Evolutionary conservation across 192 early-diverging fungal species (phyloP), one percentile per base, ranked within the genome.

Genomic region (Coemansia sp.): DNA sequence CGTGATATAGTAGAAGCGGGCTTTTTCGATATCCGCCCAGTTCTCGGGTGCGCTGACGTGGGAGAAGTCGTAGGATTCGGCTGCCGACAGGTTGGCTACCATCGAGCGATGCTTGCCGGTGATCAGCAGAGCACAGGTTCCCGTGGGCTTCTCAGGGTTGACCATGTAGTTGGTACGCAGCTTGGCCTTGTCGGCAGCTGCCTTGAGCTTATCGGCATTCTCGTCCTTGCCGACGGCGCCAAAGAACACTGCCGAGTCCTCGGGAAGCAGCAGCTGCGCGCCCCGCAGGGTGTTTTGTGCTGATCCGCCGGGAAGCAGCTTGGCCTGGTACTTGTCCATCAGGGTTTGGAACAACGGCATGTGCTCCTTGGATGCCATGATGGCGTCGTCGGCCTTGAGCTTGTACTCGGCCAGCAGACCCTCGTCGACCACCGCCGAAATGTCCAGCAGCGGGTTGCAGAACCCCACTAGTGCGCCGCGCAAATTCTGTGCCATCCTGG

Each of bases 371-470:
- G 84, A 88, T 43, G 93, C 97, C 58, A 99, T 85, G 51, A 99
- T 99, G 51, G 93, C 90, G 71, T 92, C 88, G 83, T 99, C 96
- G 57, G 90, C 83, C 79, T 94, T 90, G 65, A 99, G 84, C 42
- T 83, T 83, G 76, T 90, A 96, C 84, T 95, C 93, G 36, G 68
- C 67, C 44, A 99, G 76, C 40, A 97, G 79, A 0, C 74, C 83
- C 26, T 84, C 78, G 58, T 84, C 71, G 30, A 87, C 92, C 26
- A 83, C 76, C 60, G 90, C 88, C 46, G 90, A 93, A 69, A 99
- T 99, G 83, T 99, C 96, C 60, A 99, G 87, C 60, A 99, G 81
- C 40, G 96, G 96, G 85, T 99, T 99, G 73, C 89, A 95, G 80
- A 96, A 90, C 61, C 90, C 93, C 63, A 97, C 84, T 56, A 98